Evolutionary conservation across 768 basidiomycete genomes (phyloP).

Genomic region (Zangia roseola): DNA sequence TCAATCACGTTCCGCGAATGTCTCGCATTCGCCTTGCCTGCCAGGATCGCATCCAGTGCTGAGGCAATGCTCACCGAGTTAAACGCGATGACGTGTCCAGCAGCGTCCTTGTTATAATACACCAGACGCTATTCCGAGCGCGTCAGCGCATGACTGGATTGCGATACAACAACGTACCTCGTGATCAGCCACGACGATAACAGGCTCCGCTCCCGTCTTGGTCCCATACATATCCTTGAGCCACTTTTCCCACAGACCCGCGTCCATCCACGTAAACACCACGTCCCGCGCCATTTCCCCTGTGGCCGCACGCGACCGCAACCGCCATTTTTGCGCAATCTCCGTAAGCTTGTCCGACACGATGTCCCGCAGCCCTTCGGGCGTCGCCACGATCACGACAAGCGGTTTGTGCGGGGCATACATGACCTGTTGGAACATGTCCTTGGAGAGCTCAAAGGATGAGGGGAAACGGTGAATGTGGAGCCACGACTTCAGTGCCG

Average conservation of each 20-base stretch:
- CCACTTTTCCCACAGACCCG: slow-evolving; percentile 81
- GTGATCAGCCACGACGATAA: slow-evolving; percentile 80
- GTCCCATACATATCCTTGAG: slow-evolving; percentile 90
- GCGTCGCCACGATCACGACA: slow-evolving; percentile 70
- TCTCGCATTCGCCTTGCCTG: slow-evolving; percentile 47
- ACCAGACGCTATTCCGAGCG: slow-evolving; percentile 50
- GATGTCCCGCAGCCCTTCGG: slow-evolving; percentile 33
- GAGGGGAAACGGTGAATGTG: slow-evolving; percentile 70
- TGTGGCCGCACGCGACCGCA: slow-evolving; percentile 21
- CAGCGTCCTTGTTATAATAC: slow-evolving; percentile 72
- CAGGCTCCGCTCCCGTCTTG: slow-evolving; percentile 28
- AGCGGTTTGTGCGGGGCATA: slow-evolving; percentile 71
- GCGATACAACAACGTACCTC: slow-evolving; percentile 50
- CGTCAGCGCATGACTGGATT: too few relatives aligned
- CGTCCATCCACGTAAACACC: slow-evolving; percentile 90
- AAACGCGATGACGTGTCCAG: slow-evolving; percentile 54
- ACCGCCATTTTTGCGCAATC: slow-evolving; percentile 61
- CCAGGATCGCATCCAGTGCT: slow-evolving; percentile 64
- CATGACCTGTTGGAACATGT: slow-evolving; percentile 86
- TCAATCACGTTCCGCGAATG: slow-evolving; percentile 74
- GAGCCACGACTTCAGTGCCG: slow-evolving; percentile 52
- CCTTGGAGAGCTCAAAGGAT: slow-evolving; percentile 68
- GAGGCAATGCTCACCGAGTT: slow-evolving; percentile 59
- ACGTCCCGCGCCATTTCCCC: slow-evolving; percentile 49
- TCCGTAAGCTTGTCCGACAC: slow-evolving; percentile 49